These are phyloP conservation scores for Neurospora pannonica DNA, from an alignment of 495 filamentous ascomycete genomes.

Conservation along the genomic window DNA sequence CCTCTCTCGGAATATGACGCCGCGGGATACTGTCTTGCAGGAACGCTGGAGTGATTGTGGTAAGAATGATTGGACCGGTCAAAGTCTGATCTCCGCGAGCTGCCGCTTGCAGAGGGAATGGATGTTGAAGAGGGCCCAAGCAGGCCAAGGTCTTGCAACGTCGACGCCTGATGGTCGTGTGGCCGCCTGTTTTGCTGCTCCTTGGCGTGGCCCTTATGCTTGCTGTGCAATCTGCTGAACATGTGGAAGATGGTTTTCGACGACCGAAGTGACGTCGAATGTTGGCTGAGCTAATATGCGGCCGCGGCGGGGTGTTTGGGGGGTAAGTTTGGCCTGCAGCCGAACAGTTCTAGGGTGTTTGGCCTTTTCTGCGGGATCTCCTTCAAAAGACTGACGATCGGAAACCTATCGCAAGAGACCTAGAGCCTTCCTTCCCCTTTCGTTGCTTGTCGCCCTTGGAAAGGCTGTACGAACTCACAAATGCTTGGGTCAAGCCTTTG, in stretches of 20 bases:
- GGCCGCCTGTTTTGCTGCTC: constrained; percentile 22
- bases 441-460: neutral
- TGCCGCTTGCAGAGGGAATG: constrained; percentile 26
- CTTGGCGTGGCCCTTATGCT: constrained; percentile 26
- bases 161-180: constrained; percentile 26
- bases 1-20: constrained; percentile 36
- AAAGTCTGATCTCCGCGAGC: constrained; percentile 25
- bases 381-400: constrained; percentile 11
- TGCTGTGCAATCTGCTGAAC: constrained; percentile 40
- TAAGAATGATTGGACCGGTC: constrained; percentile 17
- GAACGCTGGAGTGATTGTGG: constrained; percentile 15
- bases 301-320: neutral
- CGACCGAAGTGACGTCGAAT: constrained; percentile 6
- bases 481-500: constrained; percentile 11
- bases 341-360: constrained; percentile 1
- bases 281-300: neutral
- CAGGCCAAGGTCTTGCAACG: constrained; percentile 30
- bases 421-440: neutral
- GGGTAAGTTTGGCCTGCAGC: neutral
- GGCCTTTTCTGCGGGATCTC: constrained; percentile 17
- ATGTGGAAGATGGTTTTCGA: constrained; percentile 26
- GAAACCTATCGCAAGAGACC: constrained; percentile 9
- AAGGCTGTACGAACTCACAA: constrained; percentile 5
- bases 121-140: constrained; percentile 26
- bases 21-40: constrained; percentile 17